phyloP scores from a whole-genome alignment of 768 basidiomycete genomes.

The Russula emetica region DNA sequence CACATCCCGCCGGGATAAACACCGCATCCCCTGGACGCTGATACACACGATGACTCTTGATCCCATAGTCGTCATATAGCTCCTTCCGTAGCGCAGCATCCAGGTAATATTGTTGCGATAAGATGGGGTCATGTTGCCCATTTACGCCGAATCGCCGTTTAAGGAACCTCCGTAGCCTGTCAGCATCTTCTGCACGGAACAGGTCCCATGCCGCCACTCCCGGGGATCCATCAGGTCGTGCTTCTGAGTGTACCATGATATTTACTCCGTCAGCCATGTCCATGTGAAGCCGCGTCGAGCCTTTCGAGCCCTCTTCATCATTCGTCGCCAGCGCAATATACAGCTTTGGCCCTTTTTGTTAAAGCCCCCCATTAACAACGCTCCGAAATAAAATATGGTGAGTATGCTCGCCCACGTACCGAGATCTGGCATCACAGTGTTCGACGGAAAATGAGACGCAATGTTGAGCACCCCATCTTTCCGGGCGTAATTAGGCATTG shows the following conservation, averaged over 20 bases:
- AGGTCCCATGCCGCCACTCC: constrained; percentile 93
- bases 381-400: background rate
- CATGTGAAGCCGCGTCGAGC: constrained; percentile 84
- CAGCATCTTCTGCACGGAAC: constrained; percentile 75
- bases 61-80: constrained; percentile 61
- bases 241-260: constrained; percentile 72
- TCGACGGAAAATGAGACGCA: constrained; percentile 81
- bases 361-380: constrained; percentile 5
- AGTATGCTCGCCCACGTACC: constrained; percentile 42
- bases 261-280: constrained; percentile 89
- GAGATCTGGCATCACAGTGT: constrained; percentile 74
- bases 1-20: constrained; percentile 92
- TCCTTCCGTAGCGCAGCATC: constrained; percentile 63
- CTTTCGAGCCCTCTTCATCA: constrained; percentile 59
- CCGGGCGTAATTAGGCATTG: constrained; percentile 86
- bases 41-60: constrained; percentile 78
- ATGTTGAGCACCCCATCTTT: constrained; percentile 87
- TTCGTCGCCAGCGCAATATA: constrained; percentile 77
- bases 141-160: constrained; percentile 54
- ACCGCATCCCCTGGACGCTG: constrained; percentile 91
- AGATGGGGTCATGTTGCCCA: constrained; percentile 77
- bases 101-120: constrained; percentile 84
- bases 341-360: constrained; percentile 40
- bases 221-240: constrained; percentile 50
- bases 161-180: constrained; percentile 72